A percentile compares a stretch with the other conserved stretches of the same genome.
Evolutionary conservation across 768 basidiomycete genomes (phyloP).

Genomic region (Suillus lakei): DNA sequence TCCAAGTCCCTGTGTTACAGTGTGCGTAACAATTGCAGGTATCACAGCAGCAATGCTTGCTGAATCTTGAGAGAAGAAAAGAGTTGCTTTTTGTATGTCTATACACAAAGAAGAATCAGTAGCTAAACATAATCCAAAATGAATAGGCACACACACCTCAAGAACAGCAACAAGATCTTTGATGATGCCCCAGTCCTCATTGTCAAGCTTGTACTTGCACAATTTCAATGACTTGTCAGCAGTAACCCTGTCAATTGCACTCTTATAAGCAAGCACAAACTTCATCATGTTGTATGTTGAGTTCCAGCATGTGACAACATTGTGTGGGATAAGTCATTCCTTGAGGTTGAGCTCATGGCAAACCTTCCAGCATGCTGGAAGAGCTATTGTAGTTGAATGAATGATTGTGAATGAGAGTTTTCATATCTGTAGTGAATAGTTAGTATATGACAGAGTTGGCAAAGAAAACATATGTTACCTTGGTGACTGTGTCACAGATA

Average conservation of each 20-base stretch:
- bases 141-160: slow-evolving; percentile 19
- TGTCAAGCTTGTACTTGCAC: slow-evolving; percentile 20
- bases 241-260: slow-evolving; percentile 28
- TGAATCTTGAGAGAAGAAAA: too few species aligned
- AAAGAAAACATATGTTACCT: too few species aligned
- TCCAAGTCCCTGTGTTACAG: too few species aligned
- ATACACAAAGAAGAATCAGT: too few species aligned
- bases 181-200: slow-evolving; percentile 32
- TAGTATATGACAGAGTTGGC: not conserved
- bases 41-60: too few species aligned
- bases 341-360: slow-evolving; percentile 16
- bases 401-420: slow-evolving; percentile 29
- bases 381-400: slow-evolving; percentile 34
- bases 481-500: not conserved
- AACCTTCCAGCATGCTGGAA: slow-evolving; percentile 33
- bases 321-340: slow-evolving; percentile 31
- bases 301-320: slow-evolving; percentile 44
- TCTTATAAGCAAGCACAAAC: slow-evolving; percentile 32
- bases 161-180: slow-evolving; percentile 28
- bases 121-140: not conserved
- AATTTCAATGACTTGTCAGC: slow-evolving; percentile 14
- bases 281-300: slow-evolving; percentile 39
- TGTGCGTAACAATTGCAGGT: too few species aligned
- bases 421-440: slow-evolving; percentile 19
- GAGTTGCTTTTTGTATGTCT: too few species aligned